phyloP scores from a whole-genome alignment of 169 alveolate species.

The Prorocentrum cordatum region DNA sequence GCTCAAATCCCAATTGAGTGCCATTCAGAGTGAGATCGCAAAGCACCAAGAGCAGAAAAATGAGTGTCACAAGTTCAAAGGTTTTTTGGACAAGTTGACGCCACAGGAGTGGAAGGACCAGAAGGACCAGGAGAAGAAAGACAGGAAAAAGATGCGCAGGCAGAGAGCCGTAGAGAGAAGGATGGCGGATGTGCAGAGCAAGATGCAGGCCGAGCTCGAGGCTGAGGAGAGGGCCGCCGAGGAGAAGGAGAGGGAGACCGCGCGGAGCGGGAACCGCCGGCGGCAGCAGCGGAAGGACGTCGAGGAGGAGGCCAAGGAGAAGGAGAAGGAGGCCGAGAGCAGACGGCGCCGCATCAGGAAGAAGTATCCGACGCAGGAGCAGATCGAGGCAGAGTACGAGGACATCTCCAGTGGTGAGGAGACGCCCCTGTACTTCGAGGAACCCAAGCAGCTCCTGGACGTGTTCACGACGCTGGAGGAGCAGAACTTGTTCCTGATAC shows the following conservation, averaged over 20 bases:
- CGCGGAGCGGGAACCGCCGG: not conserved
- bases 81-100: constrained; percentile 72
- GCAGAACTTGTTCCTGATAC: constrained; percentile 74
- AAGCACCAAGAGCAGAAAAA: constrained; percentile 72
- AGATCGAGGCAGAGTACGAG: constrained; percentile 46
- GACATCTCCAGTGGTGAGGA: constrained; percentile 59
- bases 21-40: constrained; percentile 69
- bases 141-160: not conserved
- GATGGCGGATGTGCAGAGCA: constrained; percentile 5
- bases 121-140: not conserved
- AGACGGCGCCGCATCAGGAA: not conserved
- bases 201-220: constrained; percentile 46
- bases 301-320: constrained; percentile 56
- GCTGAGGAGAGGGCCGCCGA: constrained; percentile 38
- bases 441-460: constrained; percentile 76
- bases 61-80: constrained; percentile 71
- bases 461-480: constrained; percentile 74
- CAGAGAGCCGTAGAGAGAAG: constrained; percentile 25
- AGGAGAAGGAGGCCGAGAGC: not conserved
- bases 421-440: constrained; percentile 72
- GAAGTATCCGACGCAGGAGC: constrained; percentile 47
- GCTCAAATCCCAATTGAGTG: constrained; percentile 42
- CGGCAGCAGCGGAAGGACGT: constrained; percentile 33
- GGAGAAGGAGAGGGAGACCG: constrained; percentile 23
- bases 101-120: constrained; percentile 71